Conservation (phyloP, 192 early-diverging fungal species). For the Umbelopsis sp. region DNA sequence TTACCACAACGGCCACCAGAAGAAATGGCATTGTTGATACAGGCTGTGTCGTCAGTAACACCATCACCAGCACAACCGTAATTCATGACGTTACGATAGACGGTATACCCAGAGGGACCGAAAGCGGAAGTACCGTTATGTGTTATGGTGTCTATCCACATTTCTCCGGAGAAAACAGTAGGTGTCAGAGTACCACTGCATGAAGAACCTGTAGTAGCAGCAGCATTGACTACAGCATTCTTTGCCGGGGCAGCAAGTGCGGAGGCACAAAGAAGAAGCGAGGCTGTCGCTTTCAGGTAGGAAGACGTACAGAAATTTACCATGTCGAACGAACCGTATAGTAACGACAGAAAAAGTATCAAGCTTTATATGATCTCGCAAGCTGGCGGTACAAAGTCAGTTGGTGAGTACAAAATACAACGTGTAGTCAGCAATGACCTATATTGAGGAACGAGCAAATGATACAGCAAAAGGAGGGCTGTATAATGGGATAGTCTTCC, state of each 20-base stretch:
- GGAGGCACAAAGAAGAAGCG: constrained; percentile 1
- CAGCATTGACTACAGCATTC: background rate
- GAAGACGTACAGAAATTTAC: too few relatives aligned
- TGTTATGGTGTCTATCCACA: background rate
- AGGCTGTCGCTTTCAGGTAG: background rate
- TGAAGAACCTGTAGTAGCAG: constrained; percentile 4
- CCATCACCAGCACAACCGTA: constrained; percentile 46
- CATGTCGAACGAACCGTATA: too few relatives aligned
- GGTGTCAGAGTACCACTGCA: background rate
- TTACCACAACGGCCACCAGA: constrained; percentile 38
- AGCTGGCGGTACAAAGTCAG: too few relatives aligned
- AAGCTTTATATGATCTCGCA: too few relatives aligned
- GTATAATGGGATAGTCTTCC: constrained; percentile 15
- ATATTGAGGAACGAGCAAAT: background rate
- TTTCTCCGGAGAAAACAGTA: constrained; percentile 8
- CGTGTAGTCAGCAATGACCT: too few relatives aligned
- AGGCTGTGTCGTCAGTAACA: constrained; percentile 42
- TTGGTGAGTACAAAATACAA: too few relatives aligned
- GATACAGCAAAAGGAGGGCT: background rate
- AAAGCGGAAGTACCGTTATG: constrained; percentile 7
- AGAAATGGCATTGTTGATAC: constrained; percentile 45
- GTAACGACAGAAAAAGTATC: too few relatives aligned
- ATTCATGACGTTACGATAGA: constrained; percentile 36
- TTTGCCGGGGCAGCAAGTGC: background rate
- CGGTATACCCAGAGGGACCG: constrained; percentile 24